Evolutionary conservation across 139 green algal genomes (phyloP), one percentile per base, ranked within the genome.

Genomic region (Penium margaritaceum): DNA sequence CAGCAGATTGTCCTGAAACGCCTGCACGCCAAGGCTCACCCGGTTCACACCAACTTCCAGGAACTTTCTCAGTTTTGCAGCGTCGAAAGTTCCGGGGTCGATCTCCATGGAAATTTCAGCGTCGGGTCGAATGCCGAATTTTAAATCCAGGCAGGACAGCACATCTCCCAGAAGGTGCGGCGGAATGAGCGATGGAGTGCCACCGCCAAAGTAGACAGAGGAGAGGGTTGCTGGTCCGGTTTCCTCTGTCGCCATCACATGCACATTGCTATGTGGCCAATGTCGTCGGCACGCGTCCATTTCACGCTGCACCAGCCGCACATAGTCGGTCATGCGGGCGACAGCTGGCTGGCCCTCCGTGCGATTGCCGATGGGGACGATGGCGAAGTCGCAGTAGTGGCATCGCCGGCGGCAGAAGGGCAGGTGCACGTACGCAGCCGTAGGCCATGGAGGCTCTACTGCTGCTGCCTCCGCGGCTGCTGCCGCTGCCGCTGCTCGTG

Each of bases 371-470:
- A 96, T 81, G 0, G 86, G 86, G 9, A 85, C 68, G 0, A 96
- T 89, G 0, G 93, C 88, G 65, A 97, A 98, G 83, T 97, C 92
- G 77, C 93, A 98, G 73, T 98, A 98, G 53, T 87, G 87, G 85
- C 93, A 98, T 33, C 91, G 90, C 12, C 88, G 84, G 75, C 93
- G 92, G 86, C 93, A 98, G 77, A 97, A 98, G 0, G 93, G 93
- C n/a, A 97, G 82, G 80, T 98, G 93, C 1, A 98, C 76, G 73
- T 98, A 98, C 30, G 72, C 79, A 5, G 61, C 21, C 9, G n/a
- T n/a, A n/a, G n/a, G n/a, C n/a, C n/a, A n/a, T n/a, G n/a, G n/a
- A n/a, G n/a, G n/a, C n/a, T n/a, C n/a, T n/a, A n/a, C n/a, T n/a
- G n/a, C n/a, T n/a, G n/a, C n/a, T n/a, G n/a, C n/a, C n/a, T n/a